Evolutionary conservation across 2,329 filamentous ascomycete species (phyloP).

Genomic region (Fusarium algeriense): DNA sequence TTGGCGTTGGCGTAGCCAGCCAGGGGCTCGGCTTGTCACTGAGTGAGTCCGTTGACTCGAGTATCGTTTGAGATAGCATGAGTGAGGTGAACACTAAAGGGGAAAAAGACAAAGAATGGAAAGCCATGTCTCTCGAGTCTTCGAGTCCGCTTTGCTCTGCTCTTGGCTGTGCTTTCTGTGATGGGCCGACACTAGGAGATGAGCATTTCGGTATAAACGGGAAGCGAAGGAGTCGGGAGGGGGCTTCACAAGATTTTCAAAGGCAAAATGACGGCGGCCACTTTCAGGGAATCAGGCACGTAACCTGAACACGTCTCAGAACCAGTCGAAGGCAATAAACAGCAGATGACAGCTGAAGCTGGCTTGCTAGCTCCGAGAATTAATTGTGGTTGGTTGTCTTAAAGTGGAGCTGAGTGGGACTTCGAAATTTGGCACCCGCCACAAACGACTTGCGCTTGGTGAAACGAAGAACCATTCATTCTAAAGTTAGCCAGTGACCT

Average conservation of each 20-base stretch:
- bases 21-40: constrained; percentile 31
- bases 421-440: constrained; percentile 44
- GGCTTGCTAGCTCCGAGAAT: constrained; percentile 7
- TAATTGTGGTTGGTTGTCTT: constrained; percentile 7
- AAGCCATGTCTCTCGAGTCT: constrained; percentile 33
- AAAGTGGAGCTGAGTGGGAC: constrained; percentile 15
- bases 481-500: not conserved
- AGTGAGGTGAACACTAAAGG: not conserved
- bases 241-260: constrained; percentile 49
- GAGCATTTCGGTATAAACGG: constrained; percentile 45
- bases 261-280: constrained; percentile 44
- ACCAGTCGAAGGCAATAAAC: constrained; percentile 15
- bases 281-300: constrained; percentile 34
- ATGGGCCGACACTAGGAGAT: constrained; percentile 42
- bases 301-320: constrained; percentile 28
- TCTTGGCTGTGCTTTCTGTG: constrained; percentile 13
- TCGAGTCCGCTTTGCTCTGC: constrained; percentile 23
- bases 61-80: constrained; percentile 16
- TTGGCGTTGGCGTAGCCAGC: constrained; percentile 32
- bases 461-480: constrained; percentile 23
- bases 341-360: constrained; percentile 6
- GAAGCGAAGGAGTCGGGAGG: constrained; percentile 46
- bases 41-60: constrained; percentile 31
- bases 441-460: constrained; percentile 29
- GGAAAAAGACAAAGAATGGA: constrained; percentile 22